phyloP scores from a whole-genome alignment of 331 rosid species.

The Arachis monticola region DNA sequence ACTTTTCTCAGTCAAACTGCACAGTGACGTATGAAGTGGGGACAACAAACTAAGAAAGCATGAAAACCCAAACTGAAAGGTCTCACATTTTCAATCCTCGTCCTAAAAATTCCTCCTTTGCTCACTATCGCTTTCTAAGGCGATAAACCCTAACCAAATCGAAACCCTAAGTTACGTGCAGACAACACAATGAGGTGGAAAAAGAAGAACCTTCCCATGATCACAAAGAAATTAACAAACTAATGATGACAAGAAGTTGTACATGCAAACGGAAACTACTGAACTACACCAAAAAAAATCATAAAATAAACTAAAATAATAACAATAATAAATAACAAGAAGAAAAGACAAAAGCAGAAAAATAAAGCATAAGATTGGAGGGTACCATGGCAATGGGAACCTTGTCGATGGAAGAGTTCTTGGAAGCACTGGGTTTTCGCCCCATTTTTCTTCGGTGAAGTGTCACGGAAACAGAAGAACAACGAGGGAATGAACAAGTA shows the following conservation, averaged over 20 bases:
- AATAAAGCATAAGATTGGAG: background rate
- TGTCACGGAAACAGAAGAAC: background rate
- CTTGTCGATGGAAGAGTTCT: background rate
- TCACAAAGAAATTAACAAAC: background rate
- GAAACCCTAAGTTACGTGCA: conserved; percentile 30
- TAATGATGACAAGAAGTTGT: background rate
- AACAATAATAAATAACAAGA: background rate
- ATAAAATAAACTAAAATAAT: background rate
- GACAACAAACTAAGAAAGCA: background rate
- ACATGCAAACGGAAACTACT: background rate
- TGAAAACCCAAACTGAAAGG: background rate
- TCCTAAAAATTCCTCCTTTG: background rate
- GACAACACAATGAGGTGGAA: background rate
- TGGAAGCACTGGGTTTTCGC: conserved; percentile 35
- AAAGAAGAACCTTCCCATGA: background rate
- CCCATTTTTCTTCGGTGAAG: conserved; percentile 40
- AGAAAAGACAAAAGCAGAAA: background rate
- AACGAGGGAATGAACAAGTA: background rate
- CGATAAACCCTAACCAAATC: conserved; percentile 31
- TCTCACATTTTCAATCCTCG: background rate
- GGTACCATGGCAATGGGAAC: background rate
- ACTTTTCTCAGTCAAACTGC: conserved; percentile 3
- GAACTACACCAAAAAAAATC: background rate
- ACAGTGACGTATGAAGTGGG: background rate
- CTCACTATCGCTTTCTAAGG: background rate